phyloP scores from a whole-genome alignment of 2,329 filamentous ascomycete species.

The Lachnellula hyalina region DNA sequence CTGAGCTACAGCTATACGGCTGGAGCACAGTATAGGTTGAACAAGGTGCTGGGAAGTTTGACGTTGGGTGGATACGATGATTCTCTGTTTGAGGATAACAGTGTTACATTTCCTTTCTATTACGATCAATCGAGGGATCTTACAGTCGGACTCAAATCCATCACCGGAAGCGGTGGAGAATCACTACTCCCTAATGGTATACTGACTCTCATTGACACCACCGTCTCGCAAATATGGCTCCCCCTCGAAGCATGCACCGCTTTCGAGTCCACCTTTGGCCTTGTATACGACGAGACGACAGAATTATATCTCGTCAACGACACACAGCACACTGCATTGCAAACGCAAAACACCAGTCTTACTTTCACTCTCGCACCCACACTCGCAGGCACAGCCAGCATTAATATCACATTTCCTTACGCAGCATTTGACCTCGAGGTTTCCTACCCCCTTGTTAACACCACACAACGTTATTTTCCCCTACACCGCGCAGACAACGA shows the following conservation, averaged over 20 bases:
- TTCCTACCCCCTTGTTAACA: constrained; percentile 29
- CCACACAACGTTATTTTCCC: constrained; percentile 33
- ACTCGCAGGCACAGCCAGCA: constrained; percentile 15
- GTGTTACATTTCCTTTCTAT: constrained; percentile 34
- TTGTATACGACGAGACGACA: constrained; percentile 31
- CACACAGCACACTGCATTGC: constrained; percentile 18
- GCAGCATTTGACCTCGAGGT: constrained; percentile 33
- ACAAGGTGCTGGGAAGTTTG: constrained; percentile 34
- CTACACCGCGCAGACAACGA: constrained; percentile 30
- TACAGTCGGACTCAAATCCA: constrained; percentile 33
- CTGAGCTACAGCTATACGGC: constrained; percentile 39
- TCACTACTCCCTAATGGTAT: constrained; percentile 28
- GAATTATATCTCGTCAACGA: constrained; percentile 32
- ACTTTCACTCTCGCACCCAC: constrained; percentile 31
- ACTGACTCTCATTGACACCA: constrained; percentile 32
- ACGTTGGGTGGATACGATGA: constrained; percentile 38
- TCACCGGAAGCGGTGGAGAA: constrained; percentile 23
- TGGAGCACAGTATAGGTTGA: constrained; percentile 35
- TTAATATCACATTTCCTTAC: constrained; percentile 33
- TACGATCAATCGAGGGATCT: constrained; percentile 34
- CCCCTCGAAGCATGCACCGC: constrained; percentile 31
- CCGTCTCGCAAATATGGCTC: constrained; percentile 35
- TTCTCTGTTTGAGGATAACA: constrained; percentile 34
- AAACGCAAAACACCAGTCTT: constrained; percentile 27
- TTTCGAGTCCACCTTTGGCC: constrained; percentile 32